Conservation (phyloP, 495 filamentous ascomycete species). For the Penicillium robsamsonii region DNA sequence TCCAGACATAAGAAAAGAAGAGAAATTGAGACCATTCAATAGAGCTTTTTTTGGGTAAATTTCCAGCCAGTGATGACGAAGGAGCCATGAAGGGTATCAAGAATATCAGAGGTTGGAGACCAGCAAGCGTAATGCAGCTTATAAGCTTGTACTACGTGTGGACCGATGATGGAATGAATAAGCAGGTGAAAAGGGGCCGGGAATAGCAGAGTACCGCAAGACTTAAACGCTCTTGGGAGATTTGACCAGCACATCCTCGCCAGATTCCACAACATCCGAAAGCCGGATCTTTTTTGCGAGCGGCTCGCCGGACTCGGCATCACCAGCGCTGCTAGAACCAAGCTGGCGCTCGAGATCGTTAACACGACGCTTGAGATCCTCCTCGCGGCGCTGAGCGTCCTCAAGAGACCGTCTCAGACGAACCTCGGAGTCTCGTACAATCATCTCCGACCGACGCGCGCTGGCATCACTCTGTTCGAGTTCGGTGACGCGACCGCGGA, state of each 20-base stretch:
- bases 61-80: constrained; percentile 39
- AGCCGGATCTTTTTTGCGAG: constrained; percentile 45
- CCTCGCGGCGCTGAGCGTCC: constrained; percentile 71
- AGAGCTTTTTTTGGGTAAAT: constrained; percentile 25
- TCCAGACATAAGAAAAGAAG: constrained; percentile 13
- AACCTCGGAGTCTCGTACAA: constrained; percentile 56
- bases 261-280: constrained; percentile 44
- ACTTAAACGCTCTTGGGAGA: constrained; percentile 40
- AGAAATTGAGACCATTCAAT: constrained; percentile 19
- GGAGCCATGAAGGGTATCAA: constrained; percentile 48
- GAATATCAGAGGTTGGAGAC: constrained; percentile 38
- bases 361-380: constrained; percentile 76
- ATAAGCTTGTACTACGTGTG: constrained; percentile 4
- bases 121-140: constrained; percentile 4
- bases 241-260: constrained; percentile 33
- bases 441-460: constrained; percentile 59
- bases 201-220: neutral
- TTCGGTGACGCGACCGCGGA: constrained; percentile 81
- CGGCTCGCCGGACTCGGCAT: constrained; percentile 42
- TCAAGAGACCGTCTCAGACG: constrained; percentile 68
- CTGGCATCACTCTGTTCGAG: constrained; percentile 76
- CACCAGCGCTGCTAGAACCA: constrained; percentile 15
- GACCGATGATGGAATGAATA: neutral
- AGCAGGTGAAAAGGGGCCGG: neutral
- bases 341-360: constrained; percentile 74